These are phyloP conservation scores for Trichoderma afroharzianum DNA, from an alignment of 2,329 filamentous ascomycete species.

Conservation along the genomic window DNA sequence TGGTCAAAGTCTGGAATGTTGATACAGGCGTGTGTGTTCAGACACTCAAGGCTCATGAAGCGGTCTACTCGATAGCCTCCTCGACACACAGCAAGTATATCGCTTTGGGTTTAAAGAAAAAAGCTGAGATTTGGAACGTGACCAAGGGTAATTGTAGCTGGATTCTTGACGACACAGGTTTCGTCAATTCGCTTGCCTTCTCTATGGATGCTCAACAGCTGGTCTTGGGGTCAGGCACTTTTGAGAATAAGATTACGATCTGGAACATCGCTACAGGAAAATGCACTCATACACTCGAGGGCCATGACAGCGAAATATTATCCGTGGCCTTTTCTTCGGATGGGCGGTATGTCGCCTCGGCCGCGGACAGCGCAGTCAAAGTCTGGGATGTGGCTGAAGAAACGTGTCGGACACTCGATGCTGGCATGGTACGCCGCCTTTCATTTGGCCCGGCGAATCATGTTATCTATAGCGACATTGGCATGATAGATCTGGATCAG, in stretches of 20 bases:
- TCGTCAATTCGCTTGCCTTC: not conserved
- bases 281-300: not conserved
- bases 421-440: not conserved
- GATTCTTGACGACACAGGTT: not conserved
- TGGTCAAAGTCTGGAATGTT: not conserved
- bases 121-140: constrained; percentile 3
- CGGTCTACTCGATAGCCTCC: not conserved
- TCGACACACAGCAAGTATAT: not conserved
- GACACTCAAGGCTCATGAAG: not conserved
- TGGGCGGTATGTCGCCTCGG: not conserved
- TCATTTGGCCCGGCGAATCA: not conserved
- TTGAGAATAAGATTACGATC: not conserved
- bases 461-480: not conserved
- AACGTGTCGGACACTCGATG: not conserved
- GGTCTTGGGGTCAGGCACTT: not conserved
- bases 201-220: not conserved
- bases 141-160: not conserved
- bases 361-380: not conserved
- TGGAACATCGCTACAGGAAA: not conserved
- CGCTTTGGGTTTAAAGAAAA: not conserved
- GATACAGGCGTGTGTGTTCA: not conserved
- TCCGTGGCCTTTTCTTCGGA: constrained; percentile 2
- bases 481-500: not conserved
- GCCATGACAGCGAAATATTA: not conserved
- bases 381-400: constrained; percentile 14